A percentile compares a stretch with the other conserved stretches of the same genome.
These are phyloP conservation scores for Cystofilobasidium macerans DNA, from an alignment of 768 basidiomycete genomes.

Conservation along the genomic window DNA sequence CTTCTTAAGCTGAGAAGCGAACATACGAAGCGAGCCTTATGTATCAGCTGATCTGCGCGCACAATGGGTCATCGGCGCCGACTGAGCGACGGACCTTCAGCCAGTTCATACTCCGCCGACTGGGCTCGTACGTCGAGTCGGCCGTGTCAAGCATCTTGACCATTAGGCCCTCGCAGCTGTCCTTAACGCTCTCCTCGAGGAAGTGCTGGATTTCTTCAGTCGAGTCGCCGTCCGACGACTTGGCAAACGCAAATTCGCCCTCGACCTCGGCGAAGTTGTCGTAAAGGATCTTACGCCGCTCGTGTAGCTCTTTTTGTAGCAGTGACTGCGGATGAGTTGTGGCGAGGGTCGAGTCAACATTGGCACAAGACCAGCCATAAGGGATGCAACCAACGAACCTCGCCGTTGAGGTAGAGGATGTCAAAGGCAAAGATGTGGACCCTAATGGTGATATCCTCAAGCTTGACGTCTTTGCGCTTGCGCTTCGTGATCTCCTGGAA, in stretches of 20 bases:
- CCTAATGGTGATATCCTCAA: constrained; percentile 92
- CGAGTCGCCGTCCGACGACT: constrained; percentile 74
- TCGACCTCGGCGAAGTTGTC: constrained; percentile 70
- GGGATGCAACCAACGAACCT: constrained; percentile 48
- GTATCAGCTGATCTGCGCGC: not conserved
- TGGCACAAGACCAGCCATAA: too few relatives aligned
- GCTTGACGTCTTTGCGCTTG: constrained; percentile 94
- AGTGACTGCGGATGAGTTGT: constrained; percentile 51
- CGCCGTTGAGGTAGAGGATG: constrained; percentile 87
- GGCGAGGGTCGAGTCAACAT: not conserved
- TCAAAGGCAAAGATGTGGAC: constrained; percentile 97
- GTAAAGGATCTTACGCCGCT: constrained; percentile 64
- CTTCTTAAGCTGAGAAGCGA: constrained; percentile 69
- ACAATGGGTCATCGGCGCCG: not conserved
- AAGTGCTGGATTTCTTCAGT: constrained; percentile 90
- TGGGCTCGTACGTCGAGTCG: constrained; percentile 89
- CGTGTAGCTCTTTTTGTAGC: constrained; percentile 60
- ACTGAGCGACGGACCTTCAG: constrained; percentile 56
- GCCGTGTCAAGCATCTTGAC: constrained; percentile 94
- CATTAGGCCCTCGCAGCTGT: constrained; percentile 98
- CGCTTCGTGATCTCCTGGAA: constrained; percentile 93
- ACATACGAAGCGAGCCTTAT: not conserved
- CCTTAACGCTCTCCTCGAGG: constrained; percentile 91
- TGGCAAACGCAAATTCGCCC: constrained; percentile 88
- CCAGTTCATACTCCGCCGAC: constrained; percentile 92